Evolutionary conservation across 2,329 filamentous ascomycete genomes (phyloP).

Genomic region (Sporothrix pseudoabietina): DNA sequence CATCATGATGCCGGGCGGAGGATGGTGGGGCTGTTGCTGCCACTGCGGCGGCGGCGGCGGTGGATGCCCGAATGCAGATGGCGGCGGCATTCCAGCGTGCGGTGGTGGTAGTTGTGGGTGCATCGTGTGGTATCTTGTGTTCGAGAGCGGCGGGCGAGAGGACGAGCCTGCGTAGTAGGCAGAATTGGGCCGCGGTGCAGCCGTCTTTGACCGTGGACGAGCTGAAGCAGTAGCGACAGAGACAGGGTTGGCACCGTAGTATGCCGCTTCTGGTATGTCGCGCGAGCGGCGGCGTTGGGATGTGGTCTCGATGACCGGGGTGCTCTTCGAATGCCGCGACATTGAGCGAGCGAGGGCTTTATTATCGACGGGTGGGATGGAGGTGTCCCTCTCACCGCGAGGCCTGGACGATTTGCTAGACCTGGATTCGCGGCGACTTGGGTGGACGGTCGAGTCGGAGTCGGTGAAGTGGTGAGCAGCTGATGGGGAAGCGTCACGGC

Average conservation of each 20-base stretch:
- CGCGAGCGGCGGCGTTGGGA: slow-evolving; percentile 40
- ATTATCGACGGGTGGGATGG: slow-evolving; percentile 35
- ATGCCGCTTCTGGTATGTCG: slow-evolving; percentile 43
- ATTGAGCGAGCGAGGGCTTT: slow-evolving; percentile 40
- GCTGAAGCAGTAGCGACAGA: slow-evolving; percentile 39
- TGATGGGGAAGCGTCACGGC: slow-evolving; percentile 46
- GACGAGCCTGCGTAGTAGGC: slow-evolving; percentile 43
- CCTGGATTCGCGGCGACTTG: slow-evolving; percentile 40
- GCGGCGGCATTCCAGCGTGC: slow-evolving; percentile 1
- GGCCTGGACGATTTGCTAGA: slow-evolving; percentile 41
- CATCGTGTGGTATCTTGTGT: slow-evolving; percentile 43
- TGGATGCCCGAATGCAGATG: slow-evolving; percentile 27
- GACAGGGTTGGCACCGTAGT: slow-evolving; percentile 45
- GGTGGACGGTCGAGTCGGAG: slow-evolving; percentile 50
- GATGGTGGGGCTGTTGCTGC: slow-evolving; percentile 25
- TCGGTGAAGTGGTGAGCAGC: slow-evolving; percentile 44
- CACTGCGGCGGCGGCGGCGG: slow-evolving; percentile 11
- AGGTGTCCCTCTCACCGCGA: slow-evolving; percentile 35
- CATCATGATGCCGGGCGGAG: slow-evolving; percentile 20
- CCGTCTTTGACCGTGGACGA: slow-evolving; percentile 47
- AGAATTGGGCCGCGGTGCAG: slow-evolving; percentile 39
- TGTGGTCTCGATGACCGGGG: slow-evolving; percentile 38
- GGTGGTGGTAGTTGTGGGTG: slow-evolving; percentile 32
- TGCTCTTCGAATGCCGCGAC: slow-evolving; percentile 45
- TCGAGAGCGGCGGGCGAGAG: slow-evolving; percentile 44